Base-by-base conservation (phyloP, 345 rosid genomes). In the Rhodamnia argentea region DNA sequence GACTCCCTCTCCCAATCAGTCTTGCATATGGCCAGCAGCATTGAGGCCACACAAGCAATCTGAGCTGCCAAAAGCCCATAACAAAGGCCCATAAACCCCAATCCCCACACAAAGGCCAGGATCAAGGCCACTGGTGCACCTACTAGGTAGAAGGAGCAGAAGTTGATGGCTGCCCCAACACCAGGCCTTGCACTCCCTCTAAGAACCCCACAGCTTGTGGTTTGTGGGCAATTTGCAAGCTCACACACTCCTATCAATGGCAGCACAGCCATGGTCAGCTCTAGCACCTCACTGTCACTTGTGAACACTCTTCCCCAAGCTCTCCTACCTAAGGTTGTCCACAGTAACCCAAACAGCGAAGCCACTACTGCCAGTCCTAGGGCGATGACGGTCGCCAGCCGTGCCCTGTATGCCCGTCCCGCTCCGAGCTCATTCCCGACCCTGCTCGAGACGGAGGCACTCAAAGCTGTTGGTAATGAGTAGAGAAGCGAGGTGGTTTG, bases 341-440 rank as follows among this genome's bases (percentile, higher is more conserved):
- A 90, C 29, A 92, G 22, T 84, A 96, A 85, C 6, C 99, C 99
- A 5, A 93, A 50, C 2, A 91, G 53, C 5, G 98, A 95, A 7
- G 90, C 86, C 5, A 89, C 26, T 40, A 93, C 20, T n/a, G 98
- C 94, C 13, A 92, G 62, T 10, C 92, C 96, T 22, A 95, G 91
- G n/a, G 95, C 91, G 0, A 92, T 95, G 7, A 85, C 87, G 1
- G 97, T 88, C 0, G 98, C 94, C 54, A 93, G 51, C 50, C 95
- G 92, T 2, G 98, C 98, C 86, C 88, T 90, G 23, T 60, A 57
- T 4, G 97, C 96, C 87, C 92, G 88, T 5, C 94, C 93, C 0
- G 98, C 98, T 57, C 99, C 99, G 6, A 97, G 93, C 89, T 97
- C 98, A 57, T 93, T 94, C 27, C 99, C 97, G 1, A 97, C 98